Base-by-base conservation (phyloP, 164 flowering plant species). In the Nymphaea thermarum region DNA sequence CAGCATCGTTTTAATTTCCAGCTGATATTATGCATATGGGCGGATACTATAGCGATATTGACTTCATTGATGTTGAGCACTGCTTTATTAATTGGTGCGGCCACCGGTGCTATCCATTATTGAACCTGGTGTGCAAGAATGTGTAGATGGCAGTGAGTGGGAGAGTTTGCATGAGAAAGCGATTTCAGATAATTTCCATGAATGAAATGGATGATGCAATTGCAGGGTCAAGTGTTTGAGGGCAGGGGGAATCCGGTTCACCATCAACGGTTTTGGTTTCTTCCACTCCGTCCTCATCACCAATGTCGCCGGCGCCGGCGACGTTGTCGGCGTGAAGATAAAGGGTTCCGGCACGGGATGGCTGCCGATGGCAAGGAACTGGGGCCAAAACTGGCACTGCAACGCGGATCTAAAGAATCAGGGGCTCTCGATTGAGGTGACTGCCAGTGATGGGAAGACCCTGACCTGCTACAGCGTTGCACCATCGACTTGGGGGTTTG, bases 361-460 rank as follows among this genome's bases (percentile, higher is more conserved):
- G 98, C 88, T 94, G 67, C 83, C 85, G 18, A 89, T 94, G 98
- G 96, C 90, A n/a, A 77, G 96, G 74, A 91, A 88, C 62, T 94
- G 98, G 98, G 98, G 98, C 5, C 96, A 88, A 64, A 88, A 81
- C 66, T 94, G 98, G 97, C 96, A 86, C 68, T 72, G 90, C 47
- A 91, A 77, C 81, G 96, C 95, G 7, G 87, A 88, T 73, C 70
- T 94, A 42, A 82, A 76, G 80, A 85, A 85, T 12, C 98, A 91
- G 66, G 86, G 96, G 60, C 87, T 94, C 70, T 89, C 98, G 4
- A 89, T 94, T 68, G 98, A 94, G 80, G 79, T 91, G 70, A 88
- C 87, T n/a, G 70, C 76, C 14, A 86, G 97, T 62, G 88, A 86
- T 79, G 88, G 90, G 5, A 70, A 70, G n/a, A 88, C 87, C 17